Percentiles rank a stretch among this genome's conserved stretches.
These are phyloP conservation scores for Teunomyces atbi DNA, from an alignment of 805 yeast genomes.

Conservation along the genomic window DNA sequence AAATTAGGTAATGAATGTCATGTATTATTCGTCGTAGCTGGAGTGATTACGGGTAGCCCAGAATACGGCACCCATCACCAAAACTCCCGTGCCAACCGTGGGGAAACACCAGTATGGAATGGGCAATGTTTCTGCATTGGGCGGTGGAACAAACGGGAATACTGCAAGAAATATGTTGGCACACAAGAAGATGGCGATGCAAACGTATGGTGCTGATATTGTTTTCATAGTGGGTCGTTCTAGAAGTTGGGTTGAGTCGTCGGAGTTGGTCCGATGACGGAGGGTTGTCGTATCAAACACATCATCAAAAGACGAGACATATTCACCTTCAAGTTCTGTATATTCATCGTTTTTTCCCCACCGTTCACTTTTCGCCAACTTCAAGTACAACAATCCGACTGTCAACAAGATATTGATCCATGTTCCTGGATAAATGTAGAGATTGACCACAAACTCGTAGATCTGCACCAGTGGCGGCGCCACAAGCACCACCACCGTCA, in stretches of 20 bases:
- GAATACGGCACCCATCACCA: constrained; percentile 40
- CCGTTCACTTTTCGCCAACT: constrained; percentile 34
- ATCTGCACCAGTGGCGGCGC: constrained; percentile 64
- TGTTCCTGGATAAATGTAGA: constrained; percentile 64
- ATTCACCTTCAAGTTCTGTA: constrained; percentile 8
- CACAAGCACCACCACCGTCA: constrained; percentile 52
- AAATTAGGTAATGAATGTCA: neutral
- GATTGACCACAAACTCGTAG: constrained; percentile 60
- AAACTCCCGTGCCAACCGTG: constrained; percentile 47
- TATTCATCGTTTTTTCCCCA: constrained; percentile 32
- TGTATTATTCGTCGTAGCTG: constrained; percentile 17
- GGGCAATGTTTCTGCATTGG: constrained; percentile 25
- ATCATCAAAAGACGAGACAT: neutral
- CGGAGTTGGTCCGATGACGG: constrained; percentile 1
- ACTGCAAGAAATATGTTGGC: constrained; percentile 52
- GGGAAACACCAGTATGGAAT: constrained; percentile 63
- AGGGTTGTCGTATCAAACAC: neutral
- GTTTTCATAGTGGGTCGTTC: neutral
- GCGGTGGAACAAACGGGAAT: constrained; percentile 59
- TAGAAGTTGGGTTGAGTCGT: neutral
- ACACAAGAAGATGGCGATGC: constrained; percentile 37
- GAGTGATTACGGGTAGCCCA: constrained; percentile 12
- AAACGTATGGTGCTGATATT: constrained; percentile 29
- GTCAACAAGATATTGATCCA: constrained; percentile 55
- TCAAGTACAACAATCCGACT: constrained; percentile 52